A percentile compares a stretch with the other conserved stretches of the same genome.
Evolutionary conservation across 2,329 filamentous ascomycete genomes (phyloP).

Genomic region (Cladobotryum mycophilum): DNA sequence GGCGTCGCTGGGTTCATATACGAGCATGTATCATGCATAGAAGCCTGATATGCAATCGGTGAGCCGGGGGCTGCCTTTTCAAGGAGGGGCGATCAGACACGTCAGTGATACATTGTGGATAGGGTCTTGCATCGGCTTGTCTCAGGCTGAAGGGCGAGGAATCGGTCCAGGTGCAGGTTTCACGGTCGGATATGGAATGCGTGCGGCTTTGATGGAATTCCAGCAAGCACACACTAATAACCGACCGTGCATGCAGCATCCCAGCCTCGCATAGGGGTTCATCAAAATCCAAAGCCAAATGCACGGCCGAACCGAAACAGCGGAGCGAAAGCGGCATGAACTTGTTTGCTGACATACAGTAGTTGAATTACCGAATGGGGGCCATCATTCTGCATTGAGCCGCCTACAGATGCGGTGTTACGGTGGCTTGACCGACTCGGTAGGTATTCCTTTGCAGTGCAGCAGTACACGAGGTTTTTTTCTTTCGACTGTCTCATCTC

Average conservation of each 20-base stretch:
- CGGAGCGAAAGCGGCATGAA: background rate
- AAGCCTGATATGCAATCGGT: background rate
- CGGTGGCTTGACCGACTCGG: conserved; percentile 8
- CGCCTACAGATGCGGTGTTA: conserved; percentile 3
- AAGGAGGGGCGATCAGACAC: background rate
- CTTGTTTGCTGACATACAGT: background rate
- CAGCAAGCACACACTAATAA: background rate
- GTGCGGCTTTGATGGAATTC: background rate
- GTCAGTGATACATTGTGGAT: background rate
- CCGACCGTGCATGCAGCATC: background rate
- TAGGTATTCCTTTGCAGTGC: background rate
- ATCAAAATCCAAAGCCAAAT: background rate
- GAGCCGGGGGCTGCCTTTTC: background rate
- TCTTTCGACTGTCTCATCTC: background rate
- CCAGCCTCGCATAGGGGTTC: background rate
- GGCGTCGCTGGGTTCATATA: background rate
- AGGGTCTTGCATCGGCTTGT: background rate
- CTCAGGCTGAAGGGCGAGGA: background rate
- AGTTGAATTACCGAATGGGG: background rate
- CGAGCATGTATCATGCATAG: background rate
- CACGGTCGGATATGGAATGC: background rate
- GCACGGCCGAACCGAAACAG: background rate
- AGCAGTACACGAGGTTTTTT: background rate
- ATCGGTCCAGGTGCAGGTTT: background rate
- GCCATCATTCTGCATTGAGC: conserved; percentile 1